Base-by-base conservation (phyloP, 2,329 filamentous ascomycete genomes). In the Sarocladium kiliense region DNA sequence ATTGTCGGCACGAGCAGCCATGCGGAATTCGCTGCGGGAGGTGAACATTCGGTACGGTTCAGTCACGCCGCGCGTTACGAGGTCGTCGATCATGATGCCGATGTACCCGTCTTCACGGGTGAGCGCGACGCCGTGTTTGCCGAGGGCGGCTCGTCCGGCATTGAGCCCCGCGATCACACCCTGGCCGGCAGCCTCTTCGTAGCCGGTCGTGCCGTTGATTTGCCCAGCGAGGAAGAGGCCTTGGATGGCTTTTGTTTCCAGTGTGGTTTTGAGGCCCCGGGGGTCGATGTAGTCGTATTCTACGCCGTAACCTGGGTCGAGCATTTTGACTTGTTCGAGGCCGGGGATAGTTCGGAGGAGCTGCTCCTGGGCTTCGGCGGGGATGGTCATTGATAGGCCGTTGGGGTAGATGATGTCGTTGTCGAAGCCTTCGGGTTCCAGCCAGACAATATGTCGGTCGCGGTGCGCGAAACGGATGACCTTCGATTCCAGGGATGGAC, bases 11-110 rank as follows among this genome's bases (percentile, higher is more conserved):
- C 94, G 87, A 2, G 91, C 85, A 42, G 87, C 90, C 81, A 99
- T 92, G 59, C 94, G 89, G 71, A 95, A 99, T 74, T 99, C 94
- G 73, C 89, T 96, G 60, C 94, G 85, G 5, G 89, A 89, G 2
- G 94, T 99, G 75, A 99, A 99, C 92, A 99, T 97, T 61, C 94
- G 85, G 72, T 99, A 99, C 1, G 94, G 94, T 67, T 99, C 94
- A 2, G 89, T 92, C 27, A 99, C 94, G 49, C 94, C 94, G 72
- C 97, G 97, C 21, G 93, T 97, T 66, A 96, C 86, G 36, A 99
- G 83, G 68, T 99, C 94, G 71, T 99, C 94, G 64, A 99, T 92
- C 91, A 99, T 96, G 73, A 99, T 88, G 61, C 94, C 94, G 65
- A 99, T 97, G 70, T 97, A 99, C 12, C 91, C 91, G 69, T 99